Evolutionary conservation across 495 filamentous ascomycete species (phyloP).

Genomic region (Margaritispora aquatica): DNA sequence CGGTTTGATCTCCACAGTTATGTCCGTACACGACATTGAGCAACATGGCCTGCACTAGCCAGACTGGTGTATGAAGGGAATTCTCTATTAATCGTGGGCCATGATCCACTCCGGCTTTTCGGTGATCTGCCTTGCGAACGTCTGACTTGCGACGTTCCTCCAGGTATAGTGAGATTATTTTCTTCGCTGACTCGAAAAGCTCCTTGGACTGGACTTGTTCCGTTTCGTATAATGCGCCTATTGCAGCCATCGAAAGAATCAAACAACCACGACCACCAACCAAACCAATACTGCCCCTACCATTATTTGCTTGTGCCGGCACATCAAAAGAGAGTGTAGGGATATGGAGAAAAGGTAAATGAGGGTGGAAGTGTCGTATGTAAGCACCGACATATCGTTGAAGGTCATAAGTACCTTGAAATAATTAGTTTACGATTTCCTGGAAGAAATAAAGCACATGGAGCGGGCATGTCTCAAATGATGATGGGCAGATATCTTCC

Average conservation of each 20-base stretch:
- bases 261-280: slow-evolving; percentile 83
- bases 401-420: slow-evolving; percentile 63
- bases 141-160: slow-evolving; percentile 91
- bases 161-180: slow-evolving; percentile 88
- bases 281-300: slow-evolving; percentile 53
- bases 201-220: slow-evolving; percentile 75
- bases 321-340: slow-evolving; percentile 89
- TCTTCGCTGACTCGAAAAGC: slow-evolving; percentile 87
- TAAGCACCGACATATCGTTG: slow-evolving; percentile 90
- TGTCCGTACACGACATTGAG: slow-evolving; percentile 95
- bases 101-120: slow-evolving; percentile 45
- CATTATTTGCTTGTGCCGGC: slow-evolving; percentile 50
- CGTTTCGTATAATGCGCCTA: slow-evolving; percentile 90
- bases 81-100: slow-evolving; percentile 48
- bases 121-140: slow-evolving; percentile 70
- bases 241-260: slow-evolving; percentile 91
- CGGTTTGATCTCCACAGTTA: slow-evolving; percentile 85
- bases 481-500: neutral
- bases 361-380: slow-evolving; percentile 91
- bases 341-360: slow-evolving; percentile 88
- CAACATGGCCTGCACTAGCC: slow-evolving; percentile 98
- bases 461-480: neutral
- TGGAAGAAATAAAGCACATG: neutral
- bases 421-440: neutral
- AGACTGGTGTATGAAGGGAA: slow-evolving; percentile 77